Conservation (phyloP, 345 rosid species). For the sweet orange (Citrus sinensis) region DVS_A1.0 CM039167.1:7905501-7906000, state of each 20-base stretch:
- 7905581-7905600: neutral
- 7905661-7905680: neutral
- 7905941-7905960: slow-evolving; percentile 37
- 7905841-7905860: no score
- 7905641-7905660: no score
- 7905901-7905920: slow-evolving; percentile 52
- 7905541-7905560: neutral
- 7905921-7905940: slow-evolving; percentile 11
- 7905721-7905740: slow-evolving; percentile 55
- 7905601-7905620: neutral
- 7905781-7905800: no score
- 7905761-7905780: slow-evolving; percentile 6
- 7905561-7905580: no score
- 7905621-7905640: neutral
- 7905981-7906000: neutral
- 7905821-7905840: no score
- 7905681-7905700: slow-evolving; percentile 76
- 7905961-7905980: neutral
- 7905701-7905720: slow-evolving; percentile 51
- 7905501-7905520: neutral
- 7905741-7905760: slow-evolving; percentile 39
- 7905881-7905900: no score
- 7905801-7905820: no score
- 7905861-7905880: no score
- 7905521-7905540: neutral